Percentiles rank a stretch among this genome's conserved stretches.
These are phyloP conservation scores for Cronartium quercuum DNA, from an alignment of 1,284 basidiomycete genomes.

Conservation along the genomic window DNA sequence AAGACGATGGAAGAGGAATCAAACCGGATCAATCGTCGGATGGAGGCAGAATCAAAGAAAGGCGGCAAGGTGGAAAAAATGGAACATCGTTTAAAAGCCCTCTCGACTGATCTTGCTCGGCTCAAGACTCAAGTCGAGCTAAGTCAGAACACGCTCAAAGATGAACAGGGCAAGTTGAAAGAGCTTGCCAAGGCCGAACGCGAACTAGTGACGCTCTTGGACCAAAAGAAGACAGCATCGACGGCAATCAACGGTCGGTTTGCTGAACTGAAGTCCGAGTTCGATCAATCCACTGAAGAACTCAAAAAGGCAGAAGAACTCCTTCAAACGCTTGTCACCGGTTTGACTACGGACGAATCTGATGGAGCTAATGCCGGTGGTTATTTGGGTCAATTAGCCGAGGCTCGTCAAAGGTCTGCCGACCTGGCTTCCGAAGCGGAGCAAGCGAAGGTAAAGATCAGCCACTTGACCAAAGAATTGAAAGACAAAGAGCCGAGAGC, in stretches of 20 bases:
- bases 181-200: constrained; percentile 58
- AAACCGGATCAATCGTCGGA: constrained; percentile 1
- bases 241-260: constrained; percentile 59
- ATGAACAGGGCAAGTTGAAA: constrained; percentile 66
- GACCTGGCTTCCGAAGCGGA: constrained; percentile 78
- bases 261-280: constrained; percentile 60
- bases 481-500: constrained; percentile 69
- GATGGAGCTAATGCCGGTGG: constrained; percentile 65
- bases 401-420: constrained; percentile 69
- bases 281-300: constrained; percentile 61
- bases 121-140: constrained; percentile 80
- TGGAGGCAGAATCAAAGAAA: constrained; percentile 56
- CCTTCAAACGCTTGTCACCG: constrained; percentile 89
- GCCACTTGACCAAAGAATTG: constrained; percentile 73
- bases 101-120: constrained; percentile 81
- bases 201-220: constrained; percentile 49
- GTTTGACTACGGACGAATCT: constrained; percentile 63
- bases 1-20: constrained; percentile 55
- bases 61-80: constrained; percentile 73
- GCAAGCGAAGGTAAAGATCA: constrained; percentile 71
- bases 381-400: constrained; percentile 91
- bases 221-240: constrained; percentile 56
- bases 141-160: constrained; percentile 66
- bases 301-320: constrained; percentile 79
- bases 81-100: constrained; percentile 67